Conservation (phyloP, 805 yeast genomes). For the Cyberlindnera japonica region DNA sequence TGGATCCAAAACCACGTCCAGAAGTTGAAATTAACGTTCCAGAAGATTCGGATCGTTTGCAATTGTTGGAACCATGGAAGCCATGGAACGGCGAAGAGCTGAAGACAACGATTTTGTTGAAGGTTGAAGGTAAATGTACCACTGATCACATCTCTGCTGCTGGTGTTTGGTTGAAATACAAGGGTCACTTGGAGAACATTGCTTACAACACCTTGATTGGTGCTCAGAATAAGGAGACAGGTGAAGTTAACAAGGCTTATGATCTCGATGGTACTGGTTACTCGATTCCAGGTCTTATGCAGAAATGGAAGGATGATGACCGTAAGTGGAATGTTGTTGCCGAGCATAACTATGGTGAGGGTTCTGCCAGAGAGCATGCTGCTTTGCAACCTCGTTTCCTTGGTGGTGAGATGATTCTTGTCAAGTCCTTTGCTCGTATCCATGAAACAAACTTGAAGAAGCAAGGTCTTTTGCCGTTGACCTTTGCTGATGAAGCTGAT, state of each 20-base stretch:
- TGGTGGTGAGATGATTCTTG: slow-evolving; percentile 85
- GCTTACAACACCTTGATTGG: slow-evolving; percentile 94
- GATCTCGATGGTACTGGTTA: slow-evolving; percentile 76
- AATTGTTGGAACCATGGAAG: slow-evolving; percentile 81
- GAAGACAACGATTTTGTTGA: slow-evolving; percentile 68
- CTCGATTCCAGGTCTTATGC: slow-evolving; percentile 95
- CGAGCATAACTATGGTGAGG: slow-evolving; percentile 98
- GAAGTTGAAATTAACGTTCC: slow-evolving; percentile 64
- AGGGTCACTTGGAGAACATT: slow-evolving; percentile 95
- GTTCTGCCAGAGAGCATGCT: slow-evolving; percentile 99
- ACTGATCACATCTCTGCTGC: slow-evolving; percentile 99
- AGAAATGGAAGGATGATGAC: slow-evolving; percentile 82
- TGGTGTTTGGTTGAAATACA: slow-evolving; percentile 97
- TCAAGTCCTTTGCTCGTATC: slow-evolving; percentile 96
- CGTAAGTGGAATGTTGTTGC: slow-evolving; percentile 95
- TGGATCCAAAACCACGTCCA: slow-evolving; percentile 61
- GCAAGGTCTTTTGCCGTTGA: slow-evolving; percentile 95
- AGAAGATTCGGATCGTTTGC: slow-evolving; percentile 88
- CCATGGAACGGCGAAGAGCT: slow-evolving; percentile 88
- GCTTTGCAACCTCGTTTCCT: slow-evolving; percentile 93
- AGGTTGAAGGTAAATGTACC: slow-evolving; percentile 97
- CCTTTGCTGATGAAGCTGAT: slow-evolving; percentile 86
- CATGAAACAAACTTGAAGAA: slow-evolving; percentile 99
- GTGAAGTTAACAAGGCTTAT: slow-evolving; percentile 87
- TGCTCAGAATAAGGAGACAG: slow-evolving; percentile 95